Evolutionary conservation across 169 alveolate species (phyloP).

Genomic region (Cryptosporidium baileyi): DNA sequence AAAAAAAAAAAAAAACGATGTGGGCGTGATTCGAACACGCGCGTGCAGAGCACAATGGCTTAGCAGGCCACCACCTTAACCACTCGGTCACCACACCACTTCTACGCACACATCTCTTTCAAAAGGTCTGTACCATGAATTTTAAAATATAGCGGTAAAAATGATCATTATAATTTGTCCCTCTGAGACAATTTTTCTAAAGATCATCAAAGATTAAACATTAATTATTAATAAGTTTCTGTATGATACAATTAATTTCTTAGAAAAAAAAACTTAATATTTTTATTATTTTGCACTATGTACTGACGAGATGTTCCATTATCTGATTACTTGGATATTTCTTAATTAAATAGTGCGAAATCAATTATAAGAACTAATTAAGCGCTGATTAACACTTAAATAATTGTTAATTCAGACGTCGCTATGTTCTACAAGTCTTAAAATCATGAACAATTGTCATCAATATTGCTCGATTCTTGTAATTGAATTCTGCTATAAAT

Average conservation of each 20-base stretch:
- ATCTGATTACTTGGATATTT: constrained; percentile 24
- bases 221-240: too few relatives aligned
- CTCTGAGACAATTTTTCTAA: too few relatives aligned
- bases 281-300: constrained; percentile 18
- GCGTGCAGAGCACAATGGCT: constrained; percentile 74
- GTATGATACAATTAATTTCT: too few relatives aligned
- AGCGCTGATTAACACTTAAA: constrained; percentile 43
- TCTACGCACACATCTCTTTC: not conserved
- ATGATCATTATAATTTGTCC: too few relatives aligned
- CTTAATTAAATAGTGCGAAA: constrained; percentile 59
- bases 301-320: constrained; percentile 59
- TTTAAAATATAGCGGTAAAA: too few relatives aligned
- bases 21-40: constrained; percentile 74
- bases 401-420: constrained; percentile 49
- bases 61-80: constrained; percentile 75
- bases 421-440: constrained; percentile 21
- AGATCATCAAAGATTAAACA: too few relatives aligned
- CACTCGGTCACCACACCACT: constrained; percentile 73
- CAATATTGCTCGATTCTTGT: not conserved
- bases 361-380: not conserved
- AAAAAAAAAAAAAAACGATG: constrained; percentile 30
- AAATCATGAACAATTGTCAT: not conserved
- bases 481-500: not conserved
- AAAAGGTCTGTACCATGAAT: too few relatives aligned
- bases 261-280: too few relatives aligned